Evolutionary conservation across 2,329 filamentous ascomycete species (phyloP).

Genomic region (Paramyrothecium sp.): DNA sequence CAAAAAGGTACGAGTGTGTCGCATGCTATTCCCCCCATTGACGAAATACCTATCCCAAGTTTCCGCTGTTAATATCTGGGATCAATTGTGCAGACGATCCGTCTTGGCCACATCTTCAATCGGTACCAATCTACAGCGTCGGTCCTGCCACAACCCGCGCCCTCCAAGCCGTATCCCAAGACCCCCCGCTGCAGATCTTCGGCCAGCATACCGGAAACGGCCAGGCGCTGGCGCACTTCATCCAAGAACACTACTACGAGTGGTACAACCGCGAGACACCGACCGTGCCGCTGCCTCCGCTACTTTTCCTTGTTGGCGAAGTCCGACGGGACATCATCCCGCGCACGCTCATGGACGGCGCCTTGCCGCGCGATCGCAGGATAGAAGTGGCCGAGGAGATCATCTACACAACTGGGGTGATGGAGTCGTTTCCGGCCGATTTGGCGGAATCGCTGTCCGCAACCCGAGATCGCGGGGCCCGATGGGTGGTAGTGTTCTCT

Average conservation of each 20-base stretch:
- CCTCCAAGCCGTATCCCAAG: slow-evolving; percentile 53
- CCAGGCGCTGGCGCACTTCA: slow-evolving; percentile 73
- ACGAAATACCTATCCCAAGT: slow-evolving; percentile 1
- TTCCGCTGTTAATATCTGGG: slow-evolving; percentile 6
- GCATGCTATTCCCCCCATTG: not conserved
- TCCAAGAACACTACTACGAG: slow-evolving; percentile 71
- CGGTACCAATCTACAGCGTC: slow-evolving; percentile 71
- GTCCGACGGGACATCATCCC: slow-evolving; percentile 89
- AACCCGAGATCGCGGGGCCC: slow-evolving; percentile 36
- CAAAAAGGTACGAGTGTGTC: slow-evolving; percentile 8
- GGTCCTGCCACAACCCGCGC: slow-evolving; percentile 79
- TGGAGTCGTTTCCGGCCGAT: slow-evolving; percentile 71
- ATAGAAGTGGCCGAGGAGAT: slow-evolving; percentile 76
- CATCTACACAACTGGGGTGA: slow-evolving; percentile 83
- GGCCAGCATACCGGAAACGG: slow-evolving; percentile 85
- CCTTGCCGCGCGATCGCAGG: slow-evolving; percentile 44
- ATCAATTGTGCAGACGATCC: slow-evolving; percentile 3
- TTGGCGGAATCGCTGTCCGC: slow-evolving; percentile 53
- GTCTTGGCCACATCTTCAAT: slow-evolving; percentile 51
- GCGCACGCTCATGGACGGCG: slow-evolving; percentile 64
- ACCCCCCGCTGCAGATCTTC: slow-evolving; percentile 60
- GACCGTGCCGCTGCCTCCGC: slow-evolving; percentile 58
- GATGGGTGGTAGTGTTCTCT: slow-evolving; percentile 78
- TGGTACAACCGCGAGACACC: slow-evolving; percentile 40
- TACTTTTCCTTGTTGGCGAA: slow-evolving; percentile 90